phyloP scores from a whole-genome alignment of 225 moss, liverwort and hornwort genomes.

The Pseudoscleropodium purum region DNA sequence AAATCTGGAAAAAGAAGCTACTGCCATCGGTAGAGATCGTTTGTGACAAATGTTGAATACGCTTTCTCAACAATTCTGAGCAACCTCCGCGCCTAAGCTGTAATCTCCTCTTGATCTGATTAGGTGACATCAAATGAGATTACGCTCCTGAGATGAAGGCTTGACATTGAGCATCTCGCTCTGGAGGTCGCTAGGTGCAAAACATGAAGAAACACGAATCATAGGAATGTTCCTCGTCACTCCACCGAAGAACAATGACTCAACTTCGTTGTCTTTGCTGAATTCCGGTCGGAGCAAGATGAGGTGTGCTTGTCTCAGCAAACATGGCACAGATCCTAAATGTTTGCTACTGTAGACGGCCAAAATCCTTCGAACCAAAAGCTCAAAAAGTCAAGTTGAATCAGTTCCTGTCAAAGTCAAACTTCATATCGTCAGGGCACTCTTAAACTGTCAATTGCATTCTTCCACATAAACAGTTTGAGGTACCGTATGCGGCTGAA shows the following conservation, averaged over 20 bases:
- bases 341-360: neutral
- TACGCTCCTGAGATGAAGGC: neutral
- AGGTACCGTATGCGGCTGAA: too few species aligned
- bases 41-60: neutral
- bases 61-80: neutral
- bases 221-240: neutral
- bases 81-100: neutral
- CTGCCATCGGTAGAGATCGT: neutral
- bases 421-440: neutral
- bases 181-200: neutral
- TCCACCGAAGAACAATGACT: neutral
- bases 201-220: neutral
- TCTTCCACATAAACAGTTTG: neutral
- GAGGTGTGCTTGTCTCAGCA: neutral
- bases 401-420: neutral
- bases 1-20: neutral
- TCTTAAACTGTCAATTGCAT: neutral
- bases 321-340: neutral
- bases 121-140: neutral
- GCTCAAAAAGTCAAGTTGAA: neutral
- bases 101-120: neutral
- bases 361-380: neutral
- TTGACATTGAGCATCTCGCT: neutral
- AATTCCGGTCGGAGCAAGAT: neutral
- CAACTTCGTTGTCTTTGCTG: neutral